Conservation (phyloP, 1,139 yeast species). For the Saccharomyces uvarum region DNA sequence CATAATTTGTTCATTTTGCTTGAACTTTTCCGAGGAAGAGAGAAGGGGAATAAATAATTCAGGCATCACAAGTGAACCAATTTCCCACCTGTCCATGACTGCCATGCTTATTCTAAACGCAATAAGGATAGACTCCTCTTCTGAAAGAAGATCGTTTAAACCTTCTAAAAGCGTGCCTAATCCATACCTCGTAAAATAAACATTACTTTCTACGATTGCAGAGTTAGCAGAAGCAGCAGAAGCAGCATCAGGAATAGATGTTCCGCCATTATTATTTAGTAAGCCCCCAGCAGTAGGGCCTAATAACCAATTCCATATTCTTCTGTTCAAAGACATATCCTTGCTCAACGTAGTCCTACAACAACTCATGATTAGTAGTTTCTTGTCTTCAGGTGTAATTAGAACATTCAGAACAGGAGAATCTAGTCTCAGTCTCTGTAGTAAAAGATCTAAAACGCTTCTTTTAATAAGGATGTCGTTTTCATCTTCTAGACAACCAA, state of each 20-base stretch:
- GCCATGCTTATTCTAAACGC: conserved; percentile 61
- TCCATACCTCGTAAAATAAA: conserved; percentile 56
- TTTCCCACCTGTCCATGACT: conserved; percentile 89
- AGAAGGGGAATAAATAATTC: conserved; percentile 59
- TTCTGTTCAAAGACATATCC: conserved; percentile 88
- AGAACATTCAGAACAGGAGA: conserved; percentile 48
- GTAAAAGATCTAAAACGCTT: conserved; percentile 78
- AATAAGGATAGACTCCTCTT: conserved; percentile 27
- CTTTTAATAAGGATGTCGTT: conserved; percentile 70
- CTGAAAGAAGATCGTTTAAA: conserved; percentile 41
- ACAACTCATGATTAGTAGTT: conserved; percentile 54
- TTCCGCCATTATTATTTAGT: conserved; percentile 5
- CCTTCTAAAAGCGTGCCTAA: conserved; percentile 45
- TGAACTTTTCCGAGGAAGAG: conserved; percentile 32
- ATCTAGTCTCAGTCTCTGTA: conserved; percentile 57
- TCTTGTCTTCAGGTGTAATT: conserved; percentile 47
- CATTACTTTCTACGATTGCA: conserved; percentile 23
- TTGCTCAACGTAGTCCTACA: conserved; percentile 62
- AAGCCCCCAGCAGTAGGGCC: conserved; percentile 47
- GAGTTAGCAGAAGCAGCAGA: neutral
- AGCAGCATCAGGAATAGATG: conserved; percentile 2
- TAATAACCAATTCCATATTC: conserved; percentile 86
- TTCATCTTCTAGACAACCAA: conserved; percentile 54
- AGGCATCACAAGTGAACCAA: conserved; percentile 68
- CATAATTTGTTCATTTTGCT: conserved; percentile 38